A percentile compares a stretch with the other conserved stretches of the same genome.
Conservation (phyloP, 2,329 filamentous ascomycete genomes). For the Endoconidiophora laricicola region DNA sequence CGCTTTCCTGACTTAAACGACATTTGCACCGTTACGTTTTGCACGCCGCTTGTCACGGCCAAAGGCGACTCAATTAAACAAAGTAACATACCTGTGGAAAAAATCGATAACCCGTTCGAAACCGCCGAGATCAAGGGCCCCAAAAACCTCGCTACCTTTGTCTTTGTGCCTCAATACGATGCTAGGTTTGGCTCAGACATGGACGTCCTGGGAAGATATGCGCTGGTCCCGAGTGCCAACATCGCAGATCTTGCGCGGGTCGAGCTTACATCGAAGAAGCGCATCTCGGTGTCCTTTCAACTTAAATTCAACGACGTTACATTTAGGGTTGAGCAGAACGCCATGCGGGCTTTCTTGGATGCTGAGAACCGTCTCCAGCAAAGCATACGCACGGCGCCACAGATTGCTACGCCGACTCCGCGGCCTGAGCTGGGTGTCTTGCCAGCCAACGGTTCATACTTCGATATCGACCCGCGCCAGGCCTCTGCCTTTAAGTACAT, state of each 20-base stretch:
- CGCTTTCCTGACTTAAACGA: constrained; percentile 11
- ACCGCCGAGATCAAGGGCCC: not conserved
- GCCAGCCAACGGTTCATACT: not conserved
- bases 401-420: too few species aligned
- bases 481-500: constrained; percentile 20
- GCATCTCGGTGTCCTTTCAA: constrained; percentile 1
- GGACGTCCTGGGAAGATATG: constrained; percentile 1
- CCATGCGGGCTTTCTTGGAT: constrained; percentile 10
- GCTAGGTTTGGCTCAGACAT: not conserved
- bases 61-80: not conserved
- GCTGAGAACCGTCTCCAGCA: not conserved
- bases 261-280: not conserved
- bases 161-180: constrained; percentile 4
- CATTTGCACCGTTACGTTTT: not conserved
- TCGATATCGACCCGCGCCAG: constrained; percentile 3
- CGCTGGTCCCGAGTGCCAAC: not conserved
- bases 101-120: constrained; percentile 12
- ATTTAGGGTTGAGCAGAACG: constrained; percentile 7
- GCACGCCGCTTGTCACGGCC: not conserved
- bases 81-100: not conserved
- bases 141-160: constrained; percentile 6
- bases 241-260: not conserved
- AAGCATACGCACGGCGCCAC: constrained; percentile 1
- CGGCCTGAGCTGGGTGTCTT: not conserved
- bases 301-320: constrained; percentile 6